A percentile compares a stretch with the other conserved stretches of the same genome.
These are phyloP conservation scores for Fomitopsis pinicola DNA, from an alignment of 1,284 basidiomycete genomes.

Conservation along the genomic window DNA sequence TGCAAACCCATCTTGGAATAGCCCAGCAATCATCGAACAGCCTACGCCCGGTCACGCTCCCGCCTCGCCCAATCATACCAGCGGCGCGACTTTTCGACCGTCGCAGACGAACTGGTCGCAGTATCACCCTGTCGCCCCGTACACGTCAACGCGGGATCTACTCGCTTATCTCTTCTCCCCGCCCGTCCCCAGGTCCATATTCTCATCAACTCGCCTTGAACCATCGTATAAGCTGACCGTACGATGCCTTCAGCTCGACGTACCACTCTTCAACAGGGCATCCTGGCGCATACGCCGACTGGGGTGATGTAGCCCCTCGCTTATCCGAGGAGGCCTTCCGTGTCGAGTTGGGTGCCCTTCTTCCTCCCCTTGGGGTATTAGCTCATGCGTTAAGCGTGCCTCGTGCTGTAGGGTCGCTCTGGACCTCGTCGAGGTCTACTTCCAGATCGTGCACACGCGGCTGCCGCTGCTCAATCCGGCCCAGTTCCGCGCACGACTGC, in stretches of 20 bases:
- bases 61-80: constrained; percentile 15
- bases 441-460: constrained; percentile 84
- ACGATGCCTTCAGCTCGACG: constrained; percentile 1
- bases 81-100: constrained; percentile 3
- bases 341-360: constrained; percentile 48
- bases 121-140: constrained; percentile 44
- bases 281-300: constrained; percentile 33
- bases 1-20: neutral
- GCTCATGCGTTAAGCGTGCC: constrained; percentile 8
- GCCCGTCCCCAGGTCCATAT: constrained; percentile 44
- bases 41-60: constrained; percentile 5
- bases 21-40: neutral
- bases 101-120: constrained; percentile 22
- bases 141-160: constrained; percentile 58
- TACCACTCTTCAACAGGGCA: constrained; percentile 7
- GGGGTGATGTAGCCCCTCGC: constrained; percentile 68
- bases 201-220: neutral
- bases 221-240: constrained; percentile 1
- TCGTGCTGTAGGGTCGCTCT: constrained; percentile 64
- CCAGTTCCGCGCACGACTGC: constrained; percentile 67
- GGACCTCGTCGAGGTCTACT: constrained; percentile 86
- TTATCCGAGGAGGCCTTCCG: constrained; percentile 68
- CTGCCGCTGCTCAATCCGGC: constrained; percentile 76
- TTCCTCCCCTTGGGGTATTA: neutral
- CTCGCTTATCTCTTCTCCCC: constrained; percentile 70